These are phyloP conservation scores for Globisporangium spinosum DNA, from an alignment of 352 stramenopile species.

Conservation along the genomic window DNA sequence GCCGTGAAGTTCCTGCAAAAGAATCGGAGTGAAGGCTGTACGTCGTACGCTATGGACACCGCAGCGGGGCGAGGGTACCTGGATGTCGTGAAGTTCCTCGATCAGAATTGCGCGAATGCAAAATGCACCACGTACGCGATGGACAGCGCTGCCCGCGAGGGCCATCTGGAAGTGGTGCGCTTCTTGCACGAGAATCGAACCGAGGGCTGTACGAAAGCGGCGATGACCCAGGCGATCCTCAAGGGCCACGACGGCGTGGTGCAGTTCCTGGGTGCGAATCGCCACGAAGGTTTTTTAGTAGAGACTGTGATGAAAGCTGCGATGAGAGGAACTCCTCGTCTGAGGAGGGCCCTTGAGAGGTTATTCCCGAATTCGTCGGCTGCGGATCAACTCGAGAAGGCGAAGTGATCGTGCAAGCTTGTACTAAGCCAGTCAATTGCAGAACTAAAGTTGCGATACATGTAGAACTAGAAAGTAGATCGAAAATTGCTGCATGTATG, in stretches of 20 bases:
- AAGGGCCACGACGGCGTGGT: conserved; percentile 7
- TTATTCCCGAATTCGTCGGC: background rate
- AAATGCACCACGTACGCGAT: conserved; percentile 15
- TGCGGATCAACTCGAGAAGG: no score
- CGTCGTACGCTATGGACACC: conserved; percentile 12
- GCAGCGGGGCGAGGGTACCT: conserved; percentile 5
- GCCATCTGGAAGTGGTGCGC: conserved; percentile 12
- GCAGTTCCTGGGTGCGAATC: conserved; percentile 14
- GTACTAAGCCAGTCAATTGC: no score
- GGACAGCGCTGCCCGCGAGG: conserved; percentile 10
- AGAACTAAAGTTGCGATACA: no score
- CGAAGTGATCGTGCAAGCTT: no score
- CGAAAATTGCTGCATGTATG: no score
- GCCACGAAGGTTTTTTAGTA: conserved; percentile 9
- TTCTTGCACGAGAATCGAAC: conserved; percentile 15
- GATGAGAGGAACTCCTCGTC: background rate
- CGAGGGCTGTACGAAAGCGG: conserved; percentile 14
- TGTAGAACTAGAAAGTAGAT: no score
- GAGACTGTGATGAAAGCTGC: conserved; percentile 9
- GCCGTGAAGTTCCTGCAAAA: conserved; percentile 13
- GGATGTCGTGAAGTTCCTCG: conserved; percentile 11
- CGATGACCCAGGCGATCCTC: conserved; percentile 11
- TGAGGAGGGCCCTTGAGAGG: background rate
- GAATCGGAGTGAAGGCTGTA: conserved; percentile 14
- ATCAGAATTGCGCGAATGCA: background rate